phyloP scores from a whole-genome alignment of 305 asterid species.

The Fraxinus albicans region DNA sequence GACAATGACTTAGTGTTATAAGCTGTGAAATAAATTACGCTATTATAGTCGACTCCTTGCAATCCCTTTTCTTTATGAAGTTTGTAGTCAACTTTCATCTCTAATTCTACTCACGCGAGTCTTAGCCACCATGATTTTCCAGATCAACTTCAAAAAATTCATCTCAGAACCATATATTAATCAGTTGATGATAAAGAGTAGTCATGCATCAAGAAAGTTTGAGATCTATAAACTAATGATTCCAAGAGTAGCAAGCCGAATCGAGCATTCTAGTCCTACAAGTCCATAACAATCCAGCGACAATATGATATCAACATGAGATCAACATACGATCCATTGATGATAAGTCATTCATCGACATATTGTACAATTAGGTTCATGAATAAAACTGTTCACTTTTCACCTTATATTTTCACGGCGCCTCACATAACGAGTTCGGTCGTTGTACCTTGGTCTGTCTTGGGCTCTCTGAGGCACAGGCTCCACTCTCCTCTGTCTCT shows the following conservation, averaged over 20 bases:
- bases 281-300: constrained; percentile 12
- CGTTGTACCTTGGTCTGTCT: constrained; percentile 84
- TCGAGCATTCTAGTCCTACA: constrained; percentile 2
- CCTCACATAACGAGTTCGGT: constrained; percentile 73
- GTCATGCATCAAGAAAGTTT: neutral
- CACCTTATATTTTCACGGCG: constrained; percentile 68
- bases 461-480: constrained; percentile 84
- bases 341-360: neutral
- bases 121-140: neutral
- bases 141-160: neutral
- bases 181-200: neutral
- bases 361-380: constrained; percentile 1
- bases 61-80: neutral
- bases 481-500: constrained; percentile 84
- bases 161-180: neutral
- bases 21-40: neutral
- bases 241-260: constrained; percentile 6
- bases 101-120: neutral
- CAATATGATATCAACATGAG: constrained; percentile 1
- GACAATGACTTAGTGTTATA: neutral
- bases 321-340: constrained; percentile 15
- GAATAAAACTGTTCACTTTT: constrained; percentile 8
- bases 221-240: neutral
- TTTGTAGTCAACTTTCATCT: neutral
- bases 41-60: neutral